Base-by-base conservation (phyloP, 352 stramenopile species). In the Pythium rishiriense region DNA sequence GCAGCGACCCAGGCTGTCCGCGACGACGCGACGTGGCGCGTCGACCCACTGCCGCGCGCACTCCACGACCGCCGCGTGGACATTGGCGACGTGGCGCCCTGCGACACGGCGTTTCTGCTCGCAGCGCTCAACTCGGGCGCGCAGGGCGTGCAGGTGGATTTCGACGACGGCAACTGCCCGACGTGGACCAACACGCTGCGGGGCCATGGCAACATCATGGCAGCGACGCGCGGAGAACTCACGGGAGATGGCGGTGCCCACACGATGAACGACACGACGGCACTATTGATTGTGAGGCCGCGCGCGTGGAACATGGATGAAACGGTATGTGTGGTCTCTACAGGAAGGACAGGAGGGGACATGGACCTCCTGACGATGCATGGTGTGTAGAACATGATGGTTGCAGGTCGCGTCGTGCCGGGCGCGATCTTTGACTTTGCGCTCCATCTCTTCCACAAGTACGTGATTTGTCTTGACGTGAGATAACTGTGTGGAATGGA, bases 281-380 rank as follows among this genome's bases (percentile, higher is more conserved):
- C 94, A 35, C 82, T 96, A 45, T 77, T 98, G n/a, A 78, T 99
- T 45, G 79, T 98, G 39, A 91, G 96, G 28, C 96, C 89, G 22
- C 72, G 96, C 28, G 94, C 94, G 31, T 98, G 94, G 94, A 97
- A 99, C 67, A 90, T 98, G 69, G 93, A 98, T 64, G 96, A 99
- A 75, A 90, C 82, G 64, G 93, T 89, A 47, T 2, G 71, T 58
- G 29, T 17, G 3, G 10, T 35, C 5, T 10, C 5, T 10, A 35
- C 31, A 35, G 5, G 5, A 10, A 10, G 10, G 31, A 35, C 31
- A 35, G 31, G 5, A 5, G 31, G 31, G 5, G 31, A 5, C 31
- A 35, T 35, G 31, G 31, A 10, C n/a, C n/a, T n/a, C n/a, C n/a
- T n/a, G n/a, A n/a, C n/a, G n/a, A n/a, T n/a, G n/a, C n/a, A n/a